Conservation (phyloP, 176 grass and related monocot genomes). For the Musa beccarii region DNA sequence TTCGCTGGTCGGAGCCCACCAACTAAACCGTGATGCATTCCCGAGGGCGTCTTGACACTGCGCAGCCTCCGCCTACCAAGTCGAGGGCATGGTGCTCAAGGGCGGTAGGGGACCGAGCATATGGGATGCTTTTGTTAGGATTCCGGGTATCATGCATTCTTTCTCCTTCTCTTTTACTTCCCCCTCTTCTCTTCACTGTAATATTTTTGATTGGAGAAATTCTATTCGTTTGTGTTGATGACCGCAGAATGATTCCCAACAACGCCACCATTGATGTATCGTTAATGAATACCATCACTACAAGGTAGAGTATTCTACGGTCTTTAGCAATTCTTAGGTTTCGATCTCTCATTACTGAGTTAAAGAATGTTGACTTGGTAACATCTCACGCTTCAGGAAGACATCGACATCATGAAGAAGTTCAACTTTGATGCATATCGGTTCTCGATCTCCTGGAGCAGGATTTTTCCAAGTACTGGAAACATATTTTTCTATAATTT, state of each 20-base stretch:
- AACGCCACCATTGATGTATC: too few relatives aligned
- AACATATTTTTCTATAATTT: neutral
- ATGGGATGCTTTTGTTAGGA: conserved; percentile 34
- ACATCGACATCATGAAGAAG: conserved; percentile 48
- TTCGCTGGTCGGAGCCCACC: too few relatives aligned
- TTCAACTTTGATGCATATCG: conserved; percentile 48
- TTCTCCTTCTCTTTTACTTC: too few relatives aligned
- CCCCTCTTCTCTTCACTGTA: too few relatives aligned
- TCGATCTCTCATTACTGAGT: neutral
- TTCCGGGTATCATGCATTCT: conserved; percentile 27
- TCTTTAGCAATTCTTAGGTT: neutral
- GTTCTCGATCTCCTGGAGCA: conserved; percentile 58
- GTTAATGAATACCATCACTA: too few relatives aligned
- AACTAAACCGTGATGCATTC: conserved; percentile 7
- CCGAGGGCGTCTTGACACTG: conserved; percentile 25
- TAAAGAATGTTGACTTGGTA: neutral
- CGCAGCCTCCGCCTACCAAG: conserved; percentile 32
- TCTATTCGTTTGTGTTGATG: too few relatives aligned
- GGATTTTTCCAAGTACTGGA: conserved; percentile 46
- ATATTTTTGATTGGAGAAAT: too few relatives aligned
- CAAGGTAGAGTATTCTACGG: too few relatives aligned
- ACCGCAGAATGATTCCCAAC: too few relatives aligned
- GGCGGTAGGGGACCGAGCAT: conserved; percentile 35
- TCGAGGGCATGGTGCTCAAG: conserved; percentile 29
- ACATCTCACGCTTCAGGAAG: conserved; percentile 29